Evolutionary conservation across 2,329 filamentous ascomycete genomes (phyloP).

Genomic region (Alternaria burnsii): DNA sequence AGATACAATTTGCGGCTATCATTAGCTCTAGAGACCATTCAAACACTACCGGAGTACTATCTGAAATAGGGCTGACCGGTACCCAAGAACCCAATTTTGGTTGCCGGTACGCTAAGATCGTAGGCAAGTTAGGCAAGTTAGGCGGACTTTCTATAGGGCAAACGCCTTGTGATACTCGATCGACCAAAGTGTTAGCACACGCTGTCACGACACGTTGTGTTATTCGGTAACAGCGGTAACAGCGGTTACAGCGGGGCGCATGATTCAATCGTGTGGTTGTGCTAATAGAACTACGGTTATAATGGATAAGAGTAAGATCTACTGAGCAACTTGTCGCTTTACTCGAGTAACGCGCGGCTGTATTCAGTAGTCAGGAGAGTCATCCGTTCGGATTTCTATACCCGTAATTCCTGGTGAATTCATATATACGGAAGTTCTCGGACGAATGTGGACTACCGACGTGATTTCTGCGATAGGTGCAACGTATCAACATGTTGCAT

Average conservation of each 20-base stretch:
- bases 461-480: not conserved
- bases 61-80: conserved; percentile 1
- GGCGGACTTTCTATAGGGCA: not conserved
- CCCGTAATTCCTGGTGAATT: not conserved
- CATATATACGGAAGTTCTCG: not conserved
- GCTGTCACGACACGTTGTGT: not conserved
- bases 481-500: not conserved
- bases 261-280: not conserved
- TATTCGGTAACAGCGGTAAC: not conserved
- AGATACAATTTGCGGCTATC: conserved; percentile 5
- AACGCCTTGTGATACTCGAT: not conserved
- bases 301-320: not conserved
- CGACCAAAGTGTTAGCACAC: not conserved
- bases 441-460: not conserved
- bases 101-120: not conserved
- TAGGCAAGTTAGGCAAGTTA: not conserved
- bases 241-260: not conserved
- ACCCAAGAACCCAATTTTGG: not conserved
- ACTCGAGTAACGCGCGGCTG: not conserved
- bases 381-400: not conserved
- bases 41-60: conserved; percentile 1
- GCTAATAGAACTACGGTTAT: not conserved
- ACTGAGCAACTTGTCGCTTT: not conserved
- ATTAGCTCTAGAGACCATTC: not conserved
- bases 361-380: not conserved